These are phyloP conservation scores for Coniochaeta sp. DNA, from an alignment of 2,329 filamentous ascomycete genomes.

Conservation along the genomic window DNA sequence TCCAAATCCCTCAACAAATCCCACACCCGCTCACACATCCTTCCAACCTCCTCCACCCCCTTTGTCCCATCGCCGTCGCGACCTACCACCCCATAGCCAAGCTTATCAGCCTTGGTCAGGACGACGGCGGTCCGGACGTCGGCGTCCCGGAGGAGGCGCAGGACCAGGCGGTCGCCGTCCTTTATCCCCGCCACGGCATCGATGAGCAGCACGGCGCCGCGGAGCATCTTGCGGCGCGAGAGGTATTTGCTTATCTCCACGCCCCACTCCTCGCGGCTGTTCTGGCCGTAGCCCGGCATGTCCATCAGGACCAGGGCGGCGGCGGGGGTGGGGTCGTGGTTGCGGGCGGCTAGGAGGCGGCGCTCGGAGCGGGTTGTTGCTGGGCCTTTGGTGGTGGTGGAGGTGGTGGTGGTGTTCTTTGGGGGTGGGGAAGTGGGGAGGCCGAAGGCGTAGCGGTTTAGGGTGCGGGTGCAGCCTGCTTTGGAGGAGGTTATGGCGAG, in stretches of 20 bases:
- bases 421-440: slow-evolving; percentile 17
- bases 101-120: slow-evolving; percentile 51
- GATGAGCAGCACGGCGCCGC: slow-evolving; percentile 45
- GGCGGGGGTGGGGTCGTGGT: slow-evolving; percentile 29
- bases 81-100: slow-evolving; percentile 14
- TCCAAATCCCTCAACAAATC: slow-evolving; percentile 18
- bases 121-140: slow-evolving; percentile 40
- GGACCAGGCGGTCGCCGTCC: slow-evolving; percentile 36
- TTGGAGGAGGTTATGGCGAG: slow-evolving; percentile 42
- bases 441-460: slow-evolving; percentile 51
- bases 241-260: slow-evolving; percentile 44
- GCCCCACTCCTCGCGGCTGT: slow-evolving; percentile 40
- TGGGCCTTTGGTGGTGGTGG: background rate
- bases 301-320: slow-evolving; percentile 38
- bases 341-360: slow-evolving; percentile 6
- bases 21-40: slow-evolving; percentile 20
- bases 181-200: slow-evolving; percentile 45
- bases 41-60: slow-evolving; percentile 4
- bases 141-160: slow-evolving; percentile 36
- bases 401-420: background rate
- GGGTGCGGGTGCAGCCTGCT: slow-evolving; percentile 44
- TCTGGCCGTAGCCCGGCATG: slow-evolving; percentile 27
- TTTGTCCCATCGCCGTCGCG: background rate
- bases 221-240: slow-evolving; percentile 33
- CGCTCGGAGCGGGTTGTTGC: slow-evolving; percentile 10